Conservation (phyloP, 345 rosid species). For the Gossypium arboreum region DNA sequence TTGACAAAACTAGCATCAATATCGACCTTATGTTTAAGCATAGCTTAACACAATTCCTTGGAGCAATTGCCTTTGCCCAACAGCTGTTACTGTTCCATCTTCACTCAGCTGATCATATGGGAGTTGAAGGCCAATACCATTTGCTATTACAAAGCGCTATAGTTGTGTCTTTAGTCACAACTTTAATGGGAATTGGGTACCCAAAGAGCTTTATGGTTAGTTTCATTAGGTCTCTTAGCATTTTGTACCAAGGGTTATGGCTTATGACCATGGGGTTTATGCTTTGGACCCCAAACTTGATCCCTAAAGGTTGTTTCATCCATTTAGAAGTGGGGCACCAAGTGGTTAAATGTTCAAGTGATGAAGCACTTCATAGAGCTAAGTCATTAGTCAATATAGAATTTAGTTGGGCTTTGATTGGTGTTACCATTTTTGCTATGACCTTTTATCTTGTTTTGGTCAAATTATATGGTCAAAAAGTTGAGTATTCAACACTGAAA, state of each 20-base stretch:
- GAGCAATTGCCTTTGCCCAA: conserved; percentile 60
- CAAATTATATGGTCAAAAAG: conserved; percentile 32
- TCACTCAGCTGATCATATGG: conserved; percentile 78
- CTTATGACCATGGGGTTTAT: conserved; percentile 61
- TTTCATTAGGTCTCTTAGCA: conserved; percentile 62
- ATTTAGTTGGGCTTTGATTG: conserved; percentile 60
- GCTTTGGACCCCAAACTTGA: conserved; percentile 68
- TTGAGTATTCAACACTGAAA: conserved; percentile 45
- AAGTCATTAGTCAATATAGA: conserved; percentile 67
- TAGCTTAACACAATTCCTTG: conserved; percentile 48
- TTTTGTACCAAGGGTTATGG: conserved; percentile 77
- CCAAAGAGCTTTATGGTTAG: conserved; percentile 67
- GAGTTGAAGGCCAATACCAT: conserved; percentile 85
- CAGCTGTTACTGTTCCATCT: conserved; percentile 71
- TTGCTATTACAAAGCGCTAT: conserved; percentile 57
- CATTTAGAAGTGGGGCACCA: conserved; percentile 60
- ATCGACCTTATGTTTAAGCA: conserved; percentile 24
- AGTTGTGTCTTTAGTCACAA: conserved; percentile 50
- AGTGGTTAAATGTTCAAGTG: conserved; percentile 55
- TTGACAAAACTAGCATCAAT: conserved; percentile 33
- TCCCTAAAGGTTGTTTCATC: conserved; percentile 64
- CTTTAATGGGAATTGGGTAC: conserved; percentile 51
- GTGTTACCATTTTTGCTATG: conserved; percentile 36
- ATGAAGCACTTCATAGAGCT: conserved; percentile 58
- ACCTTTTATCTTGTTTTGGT: conserved; percentile 38